phyloP scores from a whole-genome alignment of 2,329 filamentous ascomycete genomes.

The Colletotrichum phormii region DNA sequence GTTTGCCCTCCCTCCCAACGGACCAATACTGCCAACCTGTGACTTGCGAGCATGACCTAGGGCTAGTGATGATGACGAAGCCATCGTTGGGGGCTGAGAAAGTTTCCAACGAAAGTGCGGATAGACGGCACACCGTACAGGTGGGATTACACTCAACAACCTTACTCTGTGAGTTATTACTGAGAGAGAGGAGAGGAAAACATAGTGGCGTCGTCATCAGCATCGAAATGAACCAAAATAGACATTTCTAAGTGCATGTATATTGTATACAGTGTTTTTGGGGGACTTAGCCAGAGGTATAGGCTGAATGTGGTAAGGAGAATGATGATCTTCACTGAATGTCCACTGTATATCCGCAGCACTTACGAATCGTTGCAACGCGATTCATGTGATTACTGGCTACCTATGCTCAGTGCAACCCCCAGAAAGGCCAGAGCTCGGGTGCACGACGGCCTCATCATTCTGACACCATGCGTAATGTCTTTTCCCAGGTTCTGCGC shows the following conservation, averaged over 20 bases:
- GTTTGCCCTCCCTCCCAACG: neutral
- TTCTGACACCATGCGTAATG: neutral
- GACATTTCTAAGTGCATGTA: neutral
- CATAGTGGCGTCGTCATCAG: slow-evolving; percentile 1
- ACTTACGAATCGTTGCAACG: neutral
- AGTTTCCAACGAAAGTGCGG: neutral
- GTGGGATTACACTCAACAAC: neutral
- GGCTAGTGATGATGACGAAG: neutral
- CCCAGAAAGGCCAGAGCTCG: neutral
- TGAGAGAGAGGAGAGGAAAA: neutral
- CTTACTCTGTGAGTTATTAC: neutral
- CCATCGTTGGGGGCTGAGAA: neutral
- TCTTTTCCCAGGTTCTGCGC: neutral
- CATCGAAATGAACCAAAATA: neutral
- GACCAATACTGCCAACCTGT: neutral
- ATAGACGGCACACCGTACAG: neutral
- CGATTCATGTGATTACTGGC: neutral
- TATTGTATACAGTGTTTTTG: no score
- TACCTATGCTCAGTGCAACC: neutral
- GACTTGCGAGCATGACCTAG: neutral
- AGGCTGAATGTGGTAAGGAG: neutral
- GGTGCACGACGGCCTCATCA: neutral
- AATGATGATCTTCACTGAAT: slow-evolving; percentile 10
- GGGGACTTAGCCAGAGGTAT: neutral
- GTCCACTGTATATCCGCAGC: neutral